Percentiles rank a stretch among this genome's conserved stretches.
Evolutionary conservation across 257 asterid genomes (phyloP).

Genomic region (Prunella vulgaris): DNA sequence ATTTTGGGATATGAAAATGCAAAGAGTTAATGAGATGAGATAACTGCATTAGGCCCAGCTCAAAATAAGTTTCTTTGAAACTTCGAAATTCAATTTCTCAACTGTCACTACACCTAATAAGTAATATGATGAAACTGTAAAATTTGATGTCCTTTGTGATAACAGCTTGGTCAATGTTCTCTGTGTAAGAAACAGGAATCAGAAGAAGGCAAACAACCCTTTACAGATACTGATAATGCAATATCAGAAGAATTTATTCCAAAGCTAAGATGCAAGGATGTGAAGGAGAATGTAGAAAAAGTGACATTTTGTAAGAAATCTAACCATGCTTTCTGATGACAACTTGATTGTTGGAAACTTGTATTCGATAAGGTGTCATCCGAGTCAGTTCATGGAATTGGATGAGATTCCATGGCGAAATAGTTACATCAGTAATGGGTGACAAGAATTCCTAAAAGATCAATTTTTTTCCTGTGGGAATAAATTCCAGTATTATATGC

Average conservation of each 20-base stretch:
- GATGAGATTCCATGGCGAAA: slow-evolving; percentile 42
- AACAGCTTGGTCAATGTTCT: slow-evolving; percentile 25
- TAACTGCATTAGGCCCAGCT: neutral
- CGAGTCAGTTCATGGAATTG: slow-evolving; percentile 31
- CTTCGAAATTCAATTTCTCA: slow-evolving; percentile 3
- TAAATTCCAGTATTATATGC: slow-evolving; percentile 30
- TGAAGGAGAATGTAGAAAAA: slow-evolving; percentile 37
- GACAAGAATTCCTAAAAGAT: slow-evolving; percentile 20
- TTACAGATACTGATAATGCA: slow-evolving; percentile 55
- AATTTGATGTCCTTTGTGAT: slow-evolving; percentile 13
- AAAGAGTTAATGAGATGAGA: neutral
- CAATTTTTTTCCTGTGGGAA: slow-evolving; percentile 20
- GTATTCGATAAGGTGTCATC: slow-evolving; percentile 33
- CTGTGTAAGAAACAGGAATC: slow-evolving; percentile 28
- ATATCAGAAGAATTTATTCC: slow-evolving; percentile 60
- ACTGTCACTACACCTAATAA: neutral
- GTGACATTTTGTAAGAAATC: slow-evolving; percentile 31
- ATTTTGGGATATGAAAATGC: neutral
- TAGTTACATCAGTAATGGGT: slow-evolving; percentile 36
- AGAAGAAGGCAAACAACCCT: slow-evolving; percentile 27
- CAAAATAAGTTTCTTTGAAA: neutral
- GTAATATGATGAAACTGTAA: neutral
- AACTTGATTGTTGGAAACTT: slow-evolving; percentile 26
- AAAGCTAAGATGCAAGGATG: slow-evolving; percentile 44
- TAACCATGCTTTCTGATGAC: slow-evolving; percentile 41